phyloP scores from a whole-genome alignment of 2,329 filamentous ascomycete species.

The Microsporum canis region DNA sequence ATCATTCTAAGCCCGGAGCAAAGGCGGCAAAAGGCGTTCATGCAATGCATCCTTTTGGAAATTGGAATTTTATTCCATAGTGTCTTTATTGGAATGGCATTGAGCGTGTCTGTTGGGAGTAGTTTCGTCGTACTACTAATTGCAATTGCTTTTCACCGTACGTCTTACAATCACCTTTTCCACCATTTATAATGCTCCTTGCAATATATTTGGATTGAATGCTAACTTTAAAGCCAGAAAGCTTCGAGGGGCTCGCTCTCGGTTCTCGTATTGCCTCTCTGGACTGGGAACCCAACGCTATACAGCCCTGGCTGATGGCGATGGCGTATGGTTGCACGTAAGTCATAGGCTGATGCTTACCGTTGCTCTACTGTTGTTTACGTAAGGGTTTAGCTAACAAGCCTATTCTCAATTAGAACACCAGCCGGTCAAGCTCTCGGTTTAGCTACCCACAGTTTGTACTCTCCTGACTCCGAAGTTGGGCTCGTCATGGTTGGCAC shows the following conservation, averaged over 20 bases:
- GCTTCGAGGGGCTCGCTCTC: constrained; percentile 26
- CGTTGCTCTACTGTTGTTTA: neutral
- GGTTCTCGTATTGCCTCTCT: constrained; percentile 26
- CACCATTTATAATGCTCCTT: neutral
- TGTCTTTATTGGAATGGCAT: constrained; percentile 38
- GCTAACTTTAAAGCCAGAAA: constrained; percentile 19
- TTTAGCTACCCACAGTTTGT: constrained; percentile 60
- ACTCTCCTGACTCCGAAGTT: constrained; percentile 60
- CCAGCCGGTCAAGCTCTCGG: constrained; percentile 70
- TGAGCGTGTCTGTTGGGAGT: constrained; percentile 26
- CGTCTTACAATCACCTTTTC: constrained; percentile 10
- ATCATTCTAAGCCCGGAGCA: constrained; percentile 22
- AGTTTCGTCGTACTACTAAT: constrained; percentile 27
- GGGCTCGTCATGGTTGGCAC: constrained; percentile 66
- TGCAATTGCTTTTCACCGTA: constrained; percentile 29
- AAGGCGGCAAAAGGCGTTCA: constrained; percentile 50
- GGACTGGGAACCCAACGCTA: constrained; percentile 21
- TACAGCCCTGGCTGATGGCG: constrained; percentile 57
- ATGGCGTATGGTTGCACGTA: constrained; percentile 55
- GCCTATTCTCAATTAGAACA: constrained; percentile 42
- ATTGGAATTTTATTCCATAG: constrained; percentile 70
- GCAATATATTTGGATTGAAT: neutral
- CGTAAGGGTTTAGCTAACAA: neutral
- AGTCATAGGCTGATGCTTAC: constrained; percentile 10
- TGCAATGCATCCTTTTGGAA: constrained; percentile 65